Percentiles rank a stretch among this genome's conserved stretches.
Evolutionary conservation across 2,329 filamentous ascomycete genomes (phyloP).

Genomic region (Monosporascus sp.): DNA sequence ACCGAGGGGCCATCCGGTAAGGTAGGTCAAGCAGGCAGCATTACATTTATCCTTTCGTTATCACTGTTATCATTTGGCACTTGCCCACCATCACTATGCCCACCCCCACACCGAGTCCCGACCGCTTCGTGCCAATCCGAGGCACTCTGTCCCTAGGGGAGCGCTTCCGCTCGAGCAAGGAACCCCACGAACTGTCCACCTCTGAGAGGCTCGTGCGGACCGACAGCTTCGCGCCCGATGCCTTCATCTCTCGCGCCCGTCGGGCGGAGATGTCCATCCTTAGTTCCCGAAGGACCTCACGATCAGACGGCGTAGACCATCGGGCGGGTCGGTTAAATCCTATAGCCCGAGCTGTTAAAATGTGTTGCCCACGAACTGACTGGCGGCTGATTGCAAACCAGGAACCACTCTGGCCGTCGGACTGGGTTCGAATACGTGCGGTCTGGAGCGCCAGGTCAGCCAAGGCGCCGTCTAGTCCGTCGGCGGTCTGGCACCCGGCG

Average conservation of each 20-base stretch:
- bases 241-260: constrained; percentile 34
- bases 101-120: constrained; percentile 24
- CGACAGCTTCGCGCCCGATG: constrained; percentile 34
- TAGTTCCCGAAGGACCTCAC: constrained; percentile 16
- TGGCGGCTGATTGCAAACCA: background rate
- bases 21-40: background rate
- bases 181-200: constrained; percentile 34
- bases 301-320: constrained; percentile 23
- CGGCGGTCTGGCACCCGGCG: constrained; percentile 59
- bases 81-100: constrained; percentile 16
- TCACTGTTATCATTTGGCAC: background rate
- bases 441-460: constrained; percentile 49
- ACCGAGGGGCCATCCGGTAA: background rate
- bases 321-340: constrained; percentile 17
- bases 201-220: constrained; percentile 41
- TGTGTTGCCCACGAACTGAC: background rate
- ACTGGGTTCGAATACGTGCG: constrained; percentile 11
- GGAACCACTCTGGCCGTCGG: background rate
- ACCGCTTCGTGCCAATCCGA: constrained; percentile 48
- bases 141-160: constrained; percentile 33
- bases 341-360: too few relatives aligned
- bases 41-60: background rate
- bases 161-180: constrained; percentile 41
- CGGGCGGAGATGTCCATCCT: constrained; percentile 20
- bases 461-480: constrained; percentile 71